Percentiles rank a stretch among this genome's conserved stretches.
Conservation (phyloP, 176 grass and related monocot genomes). For the Hordeum marinum region DNA sequence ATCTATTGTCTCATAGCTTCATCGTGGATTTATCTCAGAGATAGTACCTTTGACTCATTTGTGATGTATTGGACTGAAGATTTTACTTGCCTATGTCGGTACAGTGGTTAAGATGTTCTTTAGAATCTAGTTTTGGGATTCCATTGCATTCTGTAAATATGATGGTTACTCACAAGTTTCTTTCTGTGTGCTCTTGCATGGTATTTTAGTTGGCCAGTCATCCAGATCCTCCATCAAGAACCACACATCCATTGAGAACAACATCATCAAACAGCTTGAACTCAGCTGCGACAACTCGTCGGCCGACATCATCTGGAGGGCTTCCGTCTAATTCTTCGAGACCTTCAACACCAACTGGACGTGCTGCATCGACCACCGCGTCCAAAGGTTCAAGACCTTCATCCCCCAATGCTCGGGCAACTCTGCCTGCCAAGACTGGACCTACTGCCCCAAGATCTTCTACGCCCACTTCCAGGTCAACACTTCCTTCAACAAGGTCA, state of each 20-base stretch:
- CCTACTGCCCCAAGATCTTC: constrained; percentile 50
- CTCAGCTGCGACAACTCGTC: constrained; percentile 46
- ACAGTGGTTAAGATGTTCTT: not conserved
- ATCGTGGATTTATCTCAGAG: not conserved
- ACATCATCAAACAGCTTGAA: constrained; percentile 65
- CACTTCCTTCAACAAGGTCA: constrained; percentile 60
- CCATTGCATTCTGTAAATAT: not conserved
- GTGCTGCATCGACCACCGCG: constrained; percentile 31
- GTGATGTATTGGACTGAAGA: not conserved
- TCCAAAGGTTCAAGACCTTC: constrained; percentile 73
- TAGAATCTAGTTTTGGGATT: not conserved
- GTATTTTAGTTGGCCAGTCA: constrained; percentile 65
- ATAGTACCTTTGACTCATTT: not conserved
- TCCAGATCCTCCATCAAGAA: constrained; percentile 65
- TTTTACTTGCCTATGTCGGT: not conserved
- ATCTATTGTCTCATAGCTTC: not conserved
- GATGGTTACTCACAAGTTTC: not conserved
- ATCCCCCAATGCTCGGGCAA: constrained; percentile 69
- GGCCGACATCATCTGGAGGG: constrained; percentile 77
- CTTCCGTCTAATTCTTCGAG: constrained; percentile 59
- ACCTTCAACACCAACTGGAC: constrained; percentile 78
- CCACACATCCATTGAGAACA: constrained; percentile 51
- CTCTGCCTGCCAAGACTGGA: constrained; percentile 49
- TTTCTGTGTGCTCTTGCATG: constrained; percentile 29
- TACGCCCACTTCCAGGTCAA: constrained; percentile 68